Evolutionary conservation across 2,329 filamentous ascomycete species (phyloP).

Genomic region (Ophidiomyces ophidiicola): DNA sequence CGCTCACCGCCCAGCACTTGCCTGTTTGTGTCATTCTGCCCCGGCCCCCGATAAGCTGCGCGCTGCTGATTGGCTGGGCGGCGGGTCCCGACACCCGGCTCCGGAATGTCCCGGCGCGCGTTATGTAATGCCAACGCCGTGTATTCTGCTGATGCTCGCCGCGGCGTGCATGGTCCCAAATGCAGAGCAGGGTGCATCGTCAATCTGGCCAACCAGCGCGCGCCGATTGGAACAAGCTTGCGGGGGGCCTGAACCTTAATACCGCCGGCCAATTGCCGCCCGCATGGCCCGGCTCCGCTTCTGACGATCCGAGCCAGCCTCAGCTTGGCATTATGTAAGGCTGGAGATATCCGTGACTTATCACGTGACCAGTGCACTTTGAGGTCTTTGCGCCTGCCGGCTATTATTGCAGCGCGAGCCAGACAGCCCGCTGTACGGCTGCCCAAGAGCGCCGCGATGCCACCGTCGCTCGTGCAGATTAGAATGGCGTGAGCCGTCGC

Average conservation of each 20-base stretch:
- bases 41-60: slow-evolving; percentile 2
- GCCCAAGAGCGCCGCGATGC: neutral
- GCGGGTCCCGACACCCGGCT: slow-evolving; percentile 1
- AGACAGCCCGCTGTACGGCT: slow-evolving; percentile 5
- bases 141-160: slow-evolving; percentile 1
- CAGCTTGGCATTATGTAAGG: slow-evolving; percentile 8
- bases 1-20: no score
- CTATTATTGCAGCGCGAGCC: neutral
- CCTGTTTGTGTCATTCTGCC: neutral
- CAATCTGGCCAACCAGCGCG: neutral
- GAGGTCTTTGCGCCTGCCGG: no score
- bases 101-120: slow-evolving; percentile 7
- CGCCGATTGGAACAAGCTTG: slow-evolving; percentile 1
- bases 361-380: no score
- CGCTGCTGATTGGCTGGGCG: slow-evolving; percentile 4
- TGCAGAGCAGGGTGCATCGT: neutral
- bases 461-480: no score
- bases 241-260: slow-evolving; percentile 4
- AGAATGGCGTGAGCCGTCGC: no score
- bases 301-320: no score
- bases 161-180: slow-evolving; percentile 4
- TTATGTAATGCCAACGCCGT: slow-evolving; percentile 12
- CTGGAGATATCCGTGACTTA: no score
- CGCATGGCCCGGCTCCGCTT: no score
- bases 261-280: neutral